Percentiles rank a stretch among this genome's conserved stretches.
Evolutionary conservation across 805 yeast genomes (phyloP).

Genomic region (Saccharomycopsis capsularis): DNA sequence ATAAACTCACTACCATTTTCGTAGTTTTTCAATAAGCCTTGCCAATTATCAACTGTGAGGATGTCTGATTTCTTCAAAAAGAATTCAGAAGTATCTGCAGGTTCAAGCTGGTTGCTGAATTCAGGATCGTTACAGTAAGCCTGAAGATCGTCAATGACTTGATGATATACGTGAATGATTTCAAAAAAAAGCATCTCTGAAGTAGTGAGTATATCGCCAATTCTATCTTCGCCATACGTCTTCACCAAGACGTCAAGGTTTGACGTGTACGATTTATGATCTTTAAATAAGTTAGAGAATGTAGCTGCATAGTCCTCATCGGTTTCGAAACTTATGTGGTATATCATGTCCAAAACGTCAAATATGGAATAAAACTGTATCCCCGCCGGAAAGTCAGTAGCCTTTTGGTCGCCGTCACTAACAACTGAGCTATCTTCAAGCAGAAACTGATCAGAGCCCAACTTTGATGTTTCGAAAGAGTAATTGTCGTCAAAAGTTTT

Average conservation of each 20-base stretch:
- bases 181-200: conserved; percentile 9
- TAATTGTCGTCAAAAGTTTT: neutral
- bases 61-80: conserved; percentile 9
- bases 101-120: conserved; percentile 3
- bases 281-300: conserved; percentile 13
- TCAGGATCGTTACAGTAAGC: conserved; percentile 3
- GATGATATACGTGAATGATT: conserved; percentile 2
- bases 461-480: neutral
- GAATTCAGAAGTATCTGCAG: conserved; percentile 12
- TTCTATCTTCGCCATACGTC: neutral
- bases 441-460: neutral
- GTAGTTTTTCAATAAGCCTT: neutral
- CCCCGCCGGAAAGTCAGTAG: neutral
- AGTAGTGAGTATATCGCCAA: neutral
- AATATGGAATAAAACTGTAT: conserved; percentile 13
- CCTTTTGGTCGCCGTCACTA: neutral
- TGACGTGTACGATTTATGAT: conserved; percentile 1
- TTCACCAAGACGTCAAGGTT: conserved; percentile 2
- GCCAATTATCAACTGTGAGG: conserved; percentile 15
- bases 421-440: neutral
- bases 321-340: neutral
- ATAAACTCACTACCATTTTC: conserved; percentile 2
- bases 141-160: conserved; percentile 12
- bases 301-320: neutral
- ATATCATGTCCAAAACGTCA: conserved; percentile 13